Conservation (phyloP, 2,329 filamentous ascomycete species). For the Neoarthrinium moseri region DNA sequence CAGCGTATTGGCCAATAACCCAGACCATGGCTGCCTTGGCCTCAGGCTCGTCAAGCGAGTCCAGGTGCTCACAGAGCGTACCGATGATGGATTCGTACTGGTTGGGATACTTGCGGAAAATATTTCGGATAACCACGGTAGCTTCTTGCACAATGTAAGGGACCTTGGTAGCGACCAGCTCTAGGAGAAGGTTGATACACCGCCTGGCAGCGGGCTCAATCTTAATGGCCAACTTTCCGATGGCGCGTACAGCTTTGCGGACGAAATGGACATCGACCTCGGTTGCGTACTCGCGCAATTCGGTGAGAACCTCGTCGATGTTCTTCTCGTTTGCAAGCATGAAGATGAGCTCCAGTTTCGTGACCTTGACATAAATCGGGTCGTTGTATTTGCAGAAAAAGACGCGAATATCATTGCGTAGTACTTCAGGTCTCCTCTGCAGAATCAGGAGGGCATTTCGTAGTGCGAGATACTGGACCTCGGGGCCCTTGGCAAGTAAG, state of each 20-base stretch:
- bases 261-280: conserved; percentile 99
- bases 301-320: conserved; percentile 91
- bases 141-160: conserved; percentile 99
- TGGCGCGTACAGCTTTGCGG: conserved; percentile 93
- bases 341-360: conserved; percentile 96
- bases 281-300: conserved; percentile 93
- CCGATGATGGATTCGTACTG: conserved; percentile 98
- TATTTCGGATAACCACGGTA: conserved; percentile 97
- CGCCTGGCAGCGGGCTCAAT: conserved; percentile 89
- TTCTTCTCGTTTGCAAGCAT: conserved; percentile 97
- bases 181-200: conserved; percentile 90
- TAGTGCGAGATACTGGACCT: conserved; percentile 96
- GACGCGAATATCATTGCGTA: conserved; percentile 94
- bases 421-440: conserved; percentile 86
- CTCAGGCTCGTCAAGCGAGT: conserved; percentile 94
- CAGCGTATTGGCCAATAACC: conserved; percentile 98
- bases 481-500: conserved; percentile 89
- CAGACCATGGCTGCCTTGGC: conserved; percentile 98
- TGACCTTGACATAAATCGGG: conserved; percentile 98
- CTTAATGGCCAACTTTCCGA: conserved; percentile 97
- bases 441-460: conserved; percentile 92
- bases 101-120: conserved; percentile 98
- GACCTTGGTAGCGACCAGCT: conserved; percentile 95
- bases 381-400: conserved; percentile 99
- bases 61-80: conserved; percentile 91